These are phyloP conservation scores for Chrysoporthe cubensis DNA, from an alignment of 2,329 filamentous ascomycete species.

Conservation along the genomic window DNA sequence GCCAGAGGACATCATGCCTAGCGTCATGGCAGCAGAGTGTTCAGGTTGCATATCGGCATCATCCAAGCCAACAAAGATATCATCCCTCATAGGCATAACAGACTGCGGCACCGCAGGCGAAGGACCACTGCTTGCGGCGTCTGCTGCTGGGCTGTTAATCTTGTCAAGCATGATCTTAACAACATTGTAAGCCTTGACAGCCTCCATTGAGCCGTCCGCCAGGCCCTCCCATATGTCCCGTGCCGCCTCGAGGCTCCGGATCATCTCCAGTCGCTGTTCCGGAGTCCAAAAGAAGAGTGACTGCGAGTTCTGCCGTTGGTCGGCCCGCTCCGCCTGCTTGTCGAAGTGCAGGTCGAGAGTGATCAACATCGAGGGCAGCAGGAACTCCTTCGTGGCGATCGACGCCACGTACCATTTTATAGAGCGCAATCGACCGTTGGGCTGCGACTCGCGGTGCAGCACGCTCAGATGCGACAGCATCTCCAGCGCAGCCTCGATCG, in stretches of 20 bases:
- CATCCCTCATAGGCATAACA: slow-evolving; percentile 31
- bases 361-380: slow-evolving; percentile 83
- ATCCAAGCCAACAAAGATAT: slow-evolving; percentile 34
- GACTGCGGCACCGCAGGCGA: slow-evolving; percentile 23
- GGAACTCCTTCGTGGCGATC: slow-evolving; percentile 81
- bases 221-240: slow-evolving; percentile 80
- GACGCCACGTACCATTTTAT: slow-evolving; percentile 81
- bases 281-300: slow-evolving; percentile 60
- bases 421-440: slow-evolving; percentile 70
- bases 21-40: slow-evolving; percentile 46
- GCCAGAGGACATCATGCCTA: slow-evolving; percentile 47
- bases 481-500: slow-evolving; percentile 84
- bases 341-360: slow-evolving; percentile 80
- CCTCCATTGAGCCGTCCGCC: slow-evolving; percentile 80
- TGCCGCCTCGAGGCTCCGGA: slow-evolving; percentile 72
- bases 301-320: slow-evolving; percentile 45
- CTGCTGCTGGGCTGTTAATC: slow-evolving; percentile 57
- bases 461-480: slow-evolving; percentile 78
- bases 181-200: slow-evolving; percentile 81
- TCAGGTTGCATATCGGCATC: slow-evolving; percentile 40
- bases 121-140: slow-evolving; percentile 12
- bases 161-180: slow-evolving; percentile 86
- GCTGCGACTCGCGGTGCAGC: slow-evolving; percentile 74
- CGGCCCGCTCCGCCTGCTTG: slow-evolving; percentile 51
- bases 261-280: slow-evolving; percentile 73